Base-by-base conservation (phyloP, 257 asterid genomes). In the Nicotiana sylvestris region DNA sequence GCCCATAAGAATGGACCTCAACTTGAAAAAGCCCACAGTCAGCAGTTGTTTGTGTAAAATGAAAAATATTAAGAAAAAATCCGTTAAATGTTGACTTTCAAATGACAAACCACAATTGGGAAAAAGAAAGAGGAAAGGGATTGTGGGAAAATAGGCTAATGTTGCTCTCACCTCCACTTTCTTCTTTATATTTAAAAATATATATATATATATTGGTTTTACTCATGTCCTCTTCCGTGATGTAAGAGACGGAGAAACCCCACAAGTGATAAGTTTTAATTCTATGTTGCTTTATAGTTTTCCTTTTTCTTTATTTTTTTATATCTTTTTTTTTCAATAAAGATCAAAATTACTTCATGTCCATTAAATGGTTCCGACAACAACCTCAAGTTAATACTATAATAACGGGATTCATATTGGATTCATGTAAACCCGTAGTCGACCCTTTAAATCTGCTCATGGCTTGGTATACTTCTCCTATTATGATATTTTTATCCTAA, bases 221-320 rank as follows among this genome's bases (percentile, higher is more conserved):
- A 76, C 86, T 76, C 69, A 81, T 32, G 83, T 83, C 85, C 81
- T 74, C 84, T 83, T 83, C 79, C 58, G 13, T 83, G 76, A 86
- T 83, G 86, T 66, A 83, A 81, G 70, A 77, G 76, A 43, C 16
- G 76, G 76, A 53, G 18, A 11, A 11, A 53, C 39, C 86, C 82
- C 65, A 21, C 76, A 79, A 62, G 32, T 86, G 84, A 86, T 86
- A 83, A 86, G 84, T 61, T 86, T 80, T 65, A 43, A 43, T 43
- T 27, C 16, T 74, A 74, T 49, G 29, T 53, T 49, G 51, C 80
- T 74, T 49, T 27, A 51, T 27, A 58, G 2, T 10, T 64, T 64
- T 29, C 12, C 17, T 35, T 32, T 46, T 66, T 35, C 16, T n/a
- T 29, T 56, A 55, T 27, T 66, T 72, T 33, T 33, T 32, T 57